Evolutionary conservation across 352 stramenopile species (phyloP), one percentile per base, ranked within the genome.

Genomic region (Chrysophaeum taylorii): DNA sequence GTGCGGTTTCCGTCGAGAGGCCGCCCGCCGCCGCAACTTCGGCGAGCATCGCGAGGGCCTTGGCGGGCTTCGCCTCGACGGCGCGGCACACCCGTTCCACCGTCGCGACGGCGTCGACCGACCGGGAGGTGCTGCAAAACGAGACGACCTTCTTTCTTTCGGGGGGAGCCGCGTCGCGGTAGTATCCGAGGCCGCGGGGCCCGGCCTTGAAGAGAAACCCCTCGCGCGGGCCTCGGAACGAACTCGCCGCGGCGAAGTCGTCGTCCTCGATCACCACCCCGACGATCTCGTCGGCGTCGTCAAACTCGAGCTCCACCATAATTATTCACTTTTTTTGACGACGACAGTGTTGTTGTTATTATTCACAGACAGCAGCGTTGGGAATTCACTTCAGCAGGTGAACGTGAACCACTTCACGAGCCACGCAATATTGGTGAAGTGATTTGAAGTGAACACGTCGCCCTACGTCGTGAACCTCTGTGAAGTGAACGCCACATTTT

Each of bases 151-250:
- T 42, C 21, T 21, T 42, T 25, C 7, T 31, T 1, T 23, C 31
- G 12, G 39, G 39, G 38, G 38, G 9, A 39, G 0, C 0, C 31
- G 42, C 21, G 68, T 78, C 64, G 14, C 36, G 21, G 42, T 78
- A 78, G 71, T 78, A 78, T n/a, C 74, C 74, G 16, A 78, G 27
- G 31, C 74, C 74, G 29, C 72, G 38, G 15, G 41, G 61, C 39
- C 74, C 74, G 27, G 5, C 15, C 64, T 78, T 78, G 71, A 78
- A 78, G 15, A 75, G 67, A 38, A 72, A 75, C 37, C 74, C 74
- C 33, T 63, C 43, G 23, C 64, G 35, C 50, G 35, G 4, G 27
- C 54, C 71, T 5, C 4, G 35, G 36, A 69, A 77, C 14, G 16
- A 14, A 15, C 27, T 39, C 2, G 68, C 53, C 21, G 68, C 9